Conservation (phyloP, 1,139 yeast genomes). For the Geotrichum europaeum region DNA sequence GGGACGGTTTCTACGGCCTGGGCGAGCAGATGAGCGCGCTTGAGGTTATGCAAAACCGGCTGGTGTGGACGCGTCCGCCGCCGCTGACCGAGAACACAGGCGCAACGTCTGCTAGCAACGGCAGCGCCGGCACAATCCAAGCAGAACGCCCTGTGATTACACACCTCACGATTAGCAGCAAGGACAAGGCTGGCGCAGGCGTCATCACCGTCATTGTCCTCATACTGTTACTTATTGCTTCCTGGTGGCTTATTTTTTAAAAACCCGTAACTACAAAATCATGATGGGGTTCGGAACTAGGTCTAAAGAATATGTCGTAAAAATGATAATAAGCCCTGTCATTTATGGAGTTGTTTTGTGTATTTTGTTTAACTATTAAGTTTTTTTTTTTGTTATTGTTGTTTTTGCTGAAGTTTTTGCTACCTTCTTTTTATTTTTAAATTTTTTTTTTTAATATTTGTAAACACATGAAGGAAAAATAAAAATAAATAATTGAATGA, state of each 20-base stretch:
- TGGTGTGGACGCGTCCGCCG: conserved; percentile 37
- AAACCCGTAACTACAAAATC: too few relatives aligned
- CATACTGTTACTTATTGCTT: conserved; percentile 54
- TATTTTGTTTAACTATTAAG: too few relatives aligned
- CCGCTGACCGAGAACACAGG: conserved; percentile 44
- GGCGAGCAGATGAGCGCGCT: conserved; percentile 92
- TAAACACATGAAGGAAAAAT: too few relatives aligned
- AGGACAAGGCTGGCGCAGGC: conserved; percentile 83
- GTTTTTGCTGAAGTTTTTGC: too few relatives aligned
- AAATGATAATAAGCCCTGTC: background rate
- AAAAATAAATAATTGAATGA: too few relatives aligned
- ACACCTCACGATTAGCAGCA: conserved; percentile 25
- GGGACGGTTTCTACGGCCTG: conserved; percentile 77
- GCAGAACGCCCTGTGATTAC: conserved; percentile 15
- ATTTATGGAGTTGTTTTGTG: too few relatives aligned
- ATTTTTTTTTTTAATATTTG: too few relatives aligned
- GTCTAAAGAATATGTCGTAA: background rate
- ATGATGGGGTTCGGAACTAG: too few relatives aligned
- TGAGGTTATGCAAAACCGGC: conserved; percentile 60
- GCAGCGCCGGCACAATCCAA: conserved; percentile 30
- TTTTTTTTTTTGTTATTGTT: too few relatives aligned
- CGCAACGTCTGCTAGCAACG: conserved; percentile 40
- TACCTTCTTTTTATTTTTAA: too few relatives aligned
- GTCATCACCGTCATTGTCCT: conserved; percentile 71
- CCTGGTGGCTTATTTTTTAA: conserved; percentile 58